phyloP scores from a whole-genome alignment of 176 grass and related monocot species.

The Carex pumila region DNA sequence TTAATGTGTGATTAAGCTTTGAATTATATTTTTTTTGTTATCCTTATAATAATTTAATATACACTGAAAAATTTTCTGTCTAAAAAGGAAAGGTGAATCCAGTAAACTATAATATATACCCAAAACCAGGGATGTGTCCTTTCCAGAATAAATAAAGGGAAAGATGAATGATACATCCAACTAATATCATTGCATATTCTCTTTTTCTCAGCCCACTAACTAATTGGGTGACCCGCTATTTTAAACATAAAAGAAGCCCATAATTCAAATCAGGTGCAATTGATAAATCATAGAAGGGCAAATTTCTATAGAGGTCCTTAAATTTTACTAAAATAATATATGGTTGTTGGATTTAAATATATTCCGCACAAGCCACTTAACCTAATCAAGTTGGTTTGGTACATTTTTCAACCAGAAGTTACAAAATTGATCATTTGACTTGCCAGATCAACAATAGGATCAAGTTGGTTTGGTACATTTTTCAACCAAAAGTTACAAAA shows the following conservation, averaged over 20 bases:
- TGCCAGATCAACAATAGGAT: too few relatives aligned
- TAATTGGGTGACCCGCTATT: background rate
- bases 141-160: background rate
- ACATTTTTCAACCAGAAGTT: too few relatives aligned
- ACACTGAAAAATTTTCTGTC: too few relatives aligned
- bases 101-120: too few relatives aligned
- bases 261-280: background rate
- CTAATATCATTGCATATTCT: background rate
- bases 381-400: too few relatives aligned
- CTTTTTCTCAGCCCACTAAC: background rate
- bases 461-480: too few relatives aligned
- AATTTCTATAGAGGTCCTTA: background rate
- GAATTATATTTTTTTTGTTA: background rate
- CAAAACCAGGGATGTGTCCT: too few relatives aligned
- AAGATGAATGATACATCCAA: background rate
- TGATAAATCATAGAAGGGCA: background rate
- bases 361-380: background rate
- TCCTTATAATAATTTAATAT: background rate
- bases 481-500: too few relatives aligned
- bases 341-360: background rate
- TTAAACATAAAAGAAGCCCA: background rate
- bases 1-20: background rate
- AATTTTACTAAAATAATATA: background rate
- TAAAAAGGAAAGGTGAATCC: too few relatives aligned
- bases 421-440: too few relatives aligned